phyloP scores from a whole-genome alignment of 2,329 filamentous ascomycete genomes.

The Rosellinia necatrix region DNA sequence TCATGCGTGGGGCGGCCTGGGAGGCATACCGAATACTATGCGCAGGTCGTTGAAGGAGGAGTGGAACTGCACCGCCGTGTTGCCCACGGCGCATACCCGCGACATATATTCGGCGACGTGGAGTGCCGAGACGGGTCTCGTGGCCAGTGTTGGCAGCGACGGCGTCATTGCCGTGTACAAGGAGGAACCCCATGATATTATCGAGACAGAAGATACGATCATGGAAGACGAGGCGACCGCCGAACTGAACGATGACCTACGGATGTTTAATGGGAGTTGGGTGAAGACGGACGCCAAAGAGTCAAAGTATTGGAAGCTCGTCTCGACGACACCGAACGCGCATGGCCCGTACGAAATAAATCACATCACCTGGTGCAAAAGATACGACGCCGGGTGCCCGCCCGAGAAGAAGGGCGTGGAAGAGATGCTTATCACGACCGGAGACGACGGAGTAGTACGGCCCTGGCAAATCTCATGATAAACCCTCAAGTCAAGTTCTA shows the following conservation, averaged over 20 bases:
- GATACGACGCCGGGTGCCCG: conserved; percentile 66
- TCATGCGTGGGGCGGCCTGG: conserved; percentile 50
- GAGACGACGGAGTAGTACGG: conserved; percentile 86
- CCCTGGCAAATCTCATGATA: conserved; percentile 69
- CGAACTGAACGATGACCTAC: conserved; percentile 41
- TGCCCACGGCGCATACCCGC: conserved; percentile 77
- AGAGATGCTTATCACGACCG: conserved; percentile 88
- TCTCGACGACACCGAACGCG: conserved; percentile 71
- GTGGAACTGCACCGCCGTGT: conserved; percentile 77
- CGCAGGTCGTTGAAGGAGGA: conserved; percentile 76
- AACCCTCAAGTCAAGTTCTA: not conserved
- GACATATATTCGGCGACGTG: conserved; percentile 85
- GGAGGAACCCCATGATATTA: conserved; percentile 50
- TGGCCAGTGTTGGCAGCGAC: conserved; percentile 91
- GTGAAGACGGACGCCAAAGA: conserved; percentile 33
- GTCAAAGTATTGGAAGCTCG: conserved; percentile 68
- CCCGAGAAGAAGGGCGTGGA: conserved; percentile 61
- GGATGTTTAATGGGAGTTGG: conserved; percentile 35
- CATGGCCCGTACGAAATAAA: conserved; percentile 96
- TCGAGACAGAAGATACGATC: not conserved
- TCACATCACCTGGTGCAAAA: conserved; percentile 83
- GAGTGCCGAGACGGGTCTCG: conserved; percentile 75
- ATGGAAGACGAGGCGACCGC: conserved; percentile 28
- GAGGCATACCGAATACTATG: conserved; percentile 87
- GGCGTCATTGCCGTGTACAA: conserved; percentile 79